Evolutionary conservation across 306 rosid species (phyloP), one percentile per base, ranked within the genome.

Genomic region (Parietaria judaica): DNA sequence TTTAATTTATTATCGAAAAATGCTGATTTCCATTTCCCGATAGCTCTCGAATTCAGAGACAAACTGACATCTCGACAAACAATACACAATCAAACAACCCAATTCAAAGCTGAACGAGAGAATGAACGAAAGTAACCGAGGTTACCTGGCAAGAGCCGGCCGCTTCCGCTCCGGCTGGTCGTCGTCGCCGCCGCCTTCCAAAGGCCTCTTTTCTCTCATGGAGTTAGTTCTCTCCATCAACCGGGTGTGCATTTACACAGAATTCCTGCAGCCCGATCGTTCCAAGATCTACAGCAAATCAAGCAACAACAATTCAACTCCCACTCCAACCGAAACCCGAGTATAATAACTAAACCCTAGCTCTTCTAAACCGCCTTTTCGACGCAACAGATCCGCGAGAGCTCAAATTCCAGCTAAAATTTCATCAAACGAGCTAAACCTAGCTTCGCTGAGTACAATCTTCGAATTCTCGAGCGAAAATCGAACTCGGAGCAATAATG

Each of bases 71-170:
- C 46, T 23, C 14, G 55, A 12, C 66, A 51, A 43, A 44, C 57
- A 1, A 36, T 59, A 6, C 34, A 10, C 13, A 31, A 54, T 56
- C 9, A 65, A 56, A 53, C 59, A 60, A 68, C 60, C 36, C 49
- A 61, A 38, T 56, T 41, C 60, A 49, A 65, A 23, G 41, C 54
- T 4, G 31, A 39, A 5, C 14, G 41, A 8, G 11, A 36, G 50
- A 5, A 35, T 39, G 11, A 11, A 56, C 64, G 36, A 43, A 70
- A 67, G 9, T 15, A 54, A 41, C 10, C 13, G 71, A 1, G 50
- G 69, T 56, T 61, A 89, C 99, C 97, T 94, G 55, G 99, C 99
- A 47, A 94, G 83, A 70, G 97, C 99, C 3, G 99, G 99, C 60
- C 97, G 81, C 80, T 94, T 94, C 39, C 95, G 71, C 83, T 94